phyloP scores from a whole-genome alignment of 768 basidiomycete genomes.

The Psilocybe cyanescens region DNA sequence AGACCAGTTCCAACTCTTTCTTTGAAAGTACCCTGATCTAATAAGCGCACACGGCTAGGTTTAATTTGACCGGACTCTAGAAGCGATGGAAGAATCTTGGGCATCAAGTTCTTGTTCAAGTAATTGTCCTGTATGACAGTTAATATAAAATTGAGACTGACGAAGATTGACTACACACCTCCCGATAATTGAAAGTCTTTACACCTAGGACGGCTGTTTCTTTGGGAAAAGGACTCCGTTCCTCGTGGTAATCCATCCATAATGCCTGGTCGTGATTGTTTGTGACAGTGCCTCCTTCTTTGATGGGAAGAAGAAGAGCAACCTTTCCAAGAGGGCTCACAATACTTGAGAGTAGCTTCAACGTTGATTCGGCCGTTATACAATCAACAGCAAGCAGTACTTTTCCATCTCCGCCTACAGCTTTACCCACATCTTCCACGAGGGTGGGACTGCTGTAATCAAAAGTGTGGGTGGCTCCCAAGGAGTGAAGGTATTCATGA shows the following conservation, averaged over 20 bases:
- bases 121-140: constrained; percentile 36
- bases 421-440: constrained; percentile 35
- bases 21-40: constrained; percentile 45
- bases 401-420: constrained; percentile 36
- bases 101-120: constrained; percentile 47
- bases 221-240: constrained; percentile 40
- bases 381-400: constrained; percentile 40
- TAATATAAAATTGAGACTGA: not conserved
- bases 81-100: constrained; percentile 46
- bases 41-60: constrained; percentile 42
- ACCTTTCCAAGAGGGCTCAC: constrained; percentile 41
- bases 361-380: constrained; percentile 38
- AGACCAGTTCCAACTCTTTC: constrained; percentile 46
- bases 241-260: constrained; percentile 34
- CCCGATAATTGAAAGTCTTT: constrained; percentile 42
- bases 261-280: constrained; percentile 32
- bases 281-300: constrained; percentile 42
- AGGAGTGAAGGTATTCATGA: constrained; percentile 38
- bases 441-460: constrained; percentile 44
- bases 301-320: constrained; percentile 50
- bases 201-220: constrained; percentile 40
- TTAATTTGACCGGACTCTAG: constrained; percentile 40
- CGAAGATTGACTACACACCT: constrained; percentile 31
- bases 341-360: constrained; percentile 39
- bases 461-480: constrained; percentile 44